Percentiles rank a stretch among this genome's conserved stretches.
These are phyloP conservation scores for Colletotrichum trifolii DNA, from an alignment of 2,329 filamentous ascomycete genomes.

Conservation along the genomic window DNA sequence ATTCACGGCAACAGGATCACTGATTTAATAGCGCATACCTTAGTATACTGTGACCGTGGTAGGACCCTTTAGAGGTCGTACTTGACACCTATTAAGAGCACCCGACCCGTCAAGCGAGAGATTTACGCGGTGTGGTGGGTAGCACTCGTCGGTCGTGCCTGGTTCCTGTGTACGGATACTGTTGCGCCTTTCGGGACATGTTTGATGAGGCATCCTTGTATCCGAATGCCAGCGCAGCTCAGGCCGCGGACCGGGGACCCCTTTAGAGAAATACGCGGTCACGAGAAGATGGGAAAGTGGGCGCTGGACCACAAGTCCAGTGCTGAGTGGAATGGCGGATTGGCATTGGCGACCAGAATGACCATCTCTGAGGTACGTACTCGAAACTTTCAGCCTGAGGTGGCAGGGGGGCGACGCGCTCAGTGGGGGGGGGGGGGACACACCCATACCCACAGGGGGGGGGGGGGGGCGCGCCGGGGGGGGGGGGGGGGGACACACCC, in stretches of 20 bases:
- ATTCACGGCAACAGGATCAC: too few species aligned
- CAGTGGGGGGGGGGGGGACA: not conserved
- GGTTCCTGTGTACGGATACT: not conserved
- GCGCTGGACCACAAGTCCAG: conserved; percentile 23
- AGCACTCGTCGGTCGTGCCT: not conserved
- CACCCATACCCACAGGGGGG: too few species aligned
- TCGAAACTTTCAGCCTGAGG: not conserved
- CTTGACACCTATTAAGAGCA: not conserved
- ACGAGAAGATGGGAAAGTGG: conserved; percentile 31
- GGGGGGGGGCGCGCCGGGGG: too few species aligned
- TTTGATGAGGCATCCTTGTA: conserved; percentile 22
- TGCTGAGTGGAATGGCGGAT: conserved; percentile 9
- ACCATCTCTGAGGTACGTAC: not conserved
- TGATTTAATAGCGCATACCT: too few species aligned
- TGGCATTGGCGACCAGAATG: not conserved
- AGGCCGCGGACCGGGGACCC: not conserved
- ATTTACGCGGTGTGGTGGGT: not conserved
- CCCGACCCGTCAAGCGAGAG: not conserved
- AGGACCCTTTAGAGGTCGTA: too few species aligned
- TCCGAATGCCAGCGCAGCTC: not conserved
- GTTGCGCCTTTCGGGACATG: not conserved
- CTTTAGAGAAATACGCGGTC: conserved; percentile 8
- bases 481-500: too few species aligned
- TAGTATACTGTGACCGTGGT: too few species aligned
- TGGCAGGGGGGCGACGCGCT: not conserved